phyloP scores from a whole-genome alignment of 2,329 filamentous ascomycete species.

The Lasiodiplodia theobromae region DNA sequence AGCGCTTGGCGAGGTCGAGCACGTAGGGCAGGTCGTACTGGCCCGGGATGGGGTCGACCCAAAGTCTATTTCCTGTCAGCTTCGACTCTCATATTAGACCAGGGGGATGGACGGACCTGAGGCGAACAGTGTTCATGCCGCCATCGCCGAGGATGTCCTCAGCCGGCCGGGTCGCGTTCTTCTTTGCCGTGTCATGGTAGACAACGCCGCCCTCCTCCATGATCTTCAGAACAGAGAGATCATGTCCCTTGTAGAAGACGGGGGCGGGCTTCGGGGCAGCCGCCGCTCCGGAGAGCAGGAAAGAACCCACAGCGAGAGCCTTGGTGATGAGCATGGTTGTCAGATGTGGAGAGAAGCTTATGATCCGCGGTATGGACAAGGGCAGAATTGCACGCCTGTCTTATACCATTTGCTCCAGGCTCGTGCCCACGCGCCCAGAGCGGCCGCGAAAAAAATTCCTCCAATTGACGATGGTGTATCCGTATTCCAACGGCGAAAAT shows the following conservation, averaged over 20 bases:
- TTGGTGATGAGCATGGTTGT: slow-evolving; percentile 11
- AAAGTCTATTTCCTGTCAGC: slow-evolving; percentile 31
- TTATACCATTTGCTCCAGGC: background rate
- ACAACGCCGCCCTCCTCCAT: slow-evolving; percentile 33
- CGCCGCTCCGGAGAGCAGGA: slow-evolving; percentile 8
- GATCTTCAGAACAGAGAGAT: slow-evolving; percentile 23
- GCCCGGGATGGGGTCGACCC: slow-evolving; percentile 70
- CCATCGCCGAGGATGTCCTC: slow-evolving; percentile 29
- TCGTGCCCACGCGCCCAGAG: background rate
- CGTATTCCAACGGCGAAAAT: background rate
- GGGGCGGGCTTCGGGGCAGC: slow-evolving; percentile 9
- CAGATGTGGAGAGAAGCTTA: background rate
- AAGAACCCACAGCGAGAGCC: slow-evolving; percentile 7
- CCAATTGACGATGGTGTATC: slow-evolving; percentile 1
- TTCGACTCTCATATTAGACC: slow-evolving; percentile 12
- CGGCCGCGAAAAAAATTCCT: slow-evolving; percentile 4
- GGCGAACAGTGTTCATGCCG: slow-evolving; percentile 26
- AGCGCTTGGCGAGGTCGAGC: slow-evolving; percentile 68
- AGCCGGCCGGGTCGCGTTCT: slow-evolving; percentile 45
- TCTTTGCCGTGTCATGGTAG: slow-evolving; percentile 39
- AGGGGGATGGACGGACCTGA: slow-evolving; percentile 3
- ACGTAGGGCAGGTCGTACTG: slow-evolving; percentile 76
- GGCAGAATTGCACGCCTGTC: background rate
- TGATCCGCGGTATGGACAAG: background rate
- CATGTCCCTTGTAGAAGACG: slow-evolving; percentile 29